Percentiles rank a stretch among this genome's conserved stretches.
Conservation (phyloP, 352 stramenopile genomes). For the Phytopythium vexans region DNA sequence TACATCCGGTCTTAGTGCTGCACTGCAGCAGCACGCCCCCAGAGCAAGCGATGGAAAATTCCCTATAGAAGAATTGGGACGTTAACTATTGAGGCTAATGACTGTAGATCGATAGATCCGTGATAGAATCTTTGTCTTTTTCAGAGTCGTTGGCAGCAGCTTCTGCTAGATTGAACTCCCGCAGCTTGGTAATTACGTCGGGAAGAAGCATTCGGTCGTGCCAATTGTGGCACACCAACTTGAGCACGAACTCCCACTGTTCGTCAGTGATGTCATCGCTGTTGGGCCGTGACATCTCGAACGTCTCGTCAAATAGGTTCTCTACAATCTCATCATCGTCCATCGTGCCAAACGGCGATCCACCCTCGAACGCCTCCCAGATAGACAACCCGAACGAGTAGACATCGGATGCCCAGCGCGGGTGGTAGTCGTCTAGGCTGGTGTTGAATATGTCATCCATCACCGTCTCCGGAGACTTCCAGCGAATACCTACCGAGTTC, state of each 20-base stretch:
- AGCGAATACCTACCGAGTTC: constrained; percentile 1
- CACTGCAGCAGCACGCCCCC: too few relatives aligned
- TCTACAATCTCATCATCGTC: constrained; percentile 18
- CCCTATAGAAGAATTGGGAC: too few relatives aligned
- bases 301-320: constrained; percentile 8
- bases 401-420: constrained; percentile 3
- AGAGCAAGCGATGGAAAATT: too few relatives aligned
- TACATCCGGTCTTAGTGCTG: too few relatives aligned
- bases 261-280: constrained; percentile 12
- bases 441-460: constrained; percentile 1
- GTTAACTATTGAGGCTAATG: too few relatives aligned
- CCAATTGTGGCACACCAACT: constrained; percentile 6
- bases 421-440: background rate
- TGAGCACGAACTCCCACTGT: constrained; percentile 10
- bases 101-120: too few relatives aligned
- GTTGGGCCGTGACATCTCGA: constrained; percentile 9
- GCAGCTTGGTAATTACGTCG: constrained; percentile 5
- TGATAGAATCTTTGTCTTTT: too few relatives aligned
- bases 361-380: constrained; percentile 13
- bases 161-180: too few relatives aligned
- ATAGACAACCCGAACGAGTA: constrained; percentile 23
- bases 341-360: background rate
- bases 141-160: too few relatives aligned
- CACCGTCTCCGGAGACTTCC: constrained; percentile 6
- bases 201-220: constrained; percentile 9